phyloP scores from a whole-genome alignment of 345 rosid genomes.

The Cardamine chenopodiifolia region DNA sequence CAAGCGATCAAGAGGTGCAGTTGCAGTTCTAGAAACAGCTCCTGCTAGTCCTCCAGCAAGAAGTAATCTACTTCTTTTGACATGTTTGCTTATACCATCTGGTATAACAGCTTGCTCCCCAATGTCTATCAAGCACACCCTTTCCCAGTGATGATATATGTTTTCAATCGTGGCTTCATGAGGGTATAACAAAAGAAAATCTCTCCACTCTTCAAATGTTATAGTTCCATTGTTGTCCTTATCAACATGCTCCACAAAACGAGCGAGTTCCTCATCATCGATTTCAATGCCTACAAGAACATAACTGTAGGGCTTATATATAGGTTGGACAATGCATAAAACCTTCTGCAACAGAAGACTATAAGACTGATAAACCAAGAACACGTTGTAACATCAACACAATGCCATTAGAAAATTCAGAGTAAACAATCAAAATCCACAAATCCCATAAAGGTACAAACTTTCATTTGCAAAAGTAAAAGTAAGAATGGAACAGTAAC shows the following conservation, averaged over 20 bases:
- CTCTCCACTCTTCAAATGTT: conserved; percentile 99
- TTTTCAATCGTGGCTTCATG: conserved; percentile 97
- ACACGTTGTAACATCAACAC: not conserved
- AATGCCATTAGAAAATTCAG: not conserved
- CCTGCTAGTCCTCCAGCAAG: conserved; percentile 98
- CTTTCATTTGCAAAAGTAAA: conserved; percentile 1
- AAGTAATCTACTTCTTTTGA: conserved; percentile 70
- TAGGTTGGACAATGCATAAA: conserved; percentile 13
- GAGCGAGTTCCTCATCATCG: conserved; percentile 89
- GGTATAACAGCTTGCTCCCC: conserved; percentile 98
- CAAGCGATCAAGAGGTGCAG: conserved; percentile 93
- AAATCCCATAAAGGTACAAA: not conserved
- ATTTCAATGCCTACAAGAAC: conserved; percentile 79
- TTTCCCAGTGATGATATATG: conserved; percentile 93
- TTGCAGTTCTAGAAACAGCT: conserved; percentile 92
- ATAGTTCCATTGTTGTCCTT: conserved; percentile 96
- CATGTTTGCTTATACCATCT: conserved; percentile 90
- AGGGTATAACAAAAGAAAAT: conserved; percentile 91
- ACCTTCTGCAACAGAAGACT: not conserved
- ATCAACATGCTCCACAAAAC: conserved; percentile 97
- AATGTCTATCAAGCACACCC: conserved; percentile 87
- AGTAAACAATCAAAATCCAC: not conserved
- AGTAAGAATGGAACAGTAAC: conserved; percentile 22
- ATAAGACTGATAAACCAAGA: not conserved
- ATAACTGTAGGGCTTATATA: conserved; percentile 55